Conservation (phyloP, 2,329 filamentous ascomycete species). For the Diaporthe sp. region DNA sequence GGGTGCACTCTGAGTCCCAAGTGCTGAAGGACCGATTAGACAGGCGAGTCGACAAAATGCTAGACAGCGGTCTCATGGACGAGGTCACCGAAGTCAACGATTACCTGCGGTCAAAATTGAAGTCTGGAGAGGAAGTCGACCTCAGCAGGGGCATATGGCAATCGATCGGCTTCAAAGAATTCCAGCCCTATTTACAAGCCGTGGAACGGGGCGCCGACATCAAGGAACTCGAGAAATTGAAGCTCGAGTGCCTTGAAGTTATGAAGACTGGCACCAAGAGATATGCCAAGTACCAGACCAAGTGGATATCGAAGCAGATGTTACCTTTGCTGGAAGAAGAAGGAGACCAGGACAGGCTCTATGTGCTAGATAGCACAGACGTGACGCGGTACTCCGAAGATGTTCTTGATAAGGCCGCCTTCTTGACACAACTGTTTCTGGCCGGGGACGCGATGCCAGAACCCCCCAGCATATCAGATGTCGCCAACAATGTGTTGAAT, state of each 20-base stretch:
- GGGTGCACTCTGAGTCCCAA: constrained; percentile 84
- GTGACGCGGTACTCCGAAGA: constrained; percentile 70
- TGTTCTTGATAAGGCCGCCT: constrained; percentile 76
- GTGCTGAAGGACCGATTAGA: constrained; percentile 80
- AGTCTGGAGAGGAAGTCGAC: constrained; percentile 72
- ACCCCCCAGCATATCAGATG: constrained; percentile 63
- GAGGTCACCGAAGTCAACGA: constrained; percentile 64
- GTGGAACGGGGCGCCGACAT: constrained; percentile 49
- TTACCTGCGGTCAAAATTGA: constrained; percentile 52
- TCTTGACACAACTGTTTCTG: constrained; percentile 76
- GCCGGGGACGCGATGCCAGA: constrained; percentile 65
- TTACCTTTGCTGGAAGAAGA: constrained; percentile 75
- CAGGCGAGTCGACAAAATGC: constrained; percentile 86
- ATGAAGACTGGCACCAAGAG: constrained; percentile 88
- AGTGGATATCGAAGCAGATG: constrained; percentile 90
- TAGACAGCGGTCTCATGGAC: constrained; percentile 66
- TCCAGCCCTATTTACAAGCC: constrained; percentile 78
- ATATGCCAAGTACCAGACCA: constrained; percentile 87
- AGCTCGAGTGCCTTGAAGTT: constrained; percentile 74
- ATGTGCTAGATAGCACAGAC: constrained; percentile 85
- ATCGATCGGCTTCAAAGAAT: constrained; percentile 95
- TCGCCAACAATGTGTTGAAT: constrained; percentile 70
- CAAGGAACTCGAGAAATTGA: constrained; percentile 68
- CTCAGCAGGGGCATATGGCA: constrained; percentile 91
- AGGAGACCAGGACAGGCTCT: constrained; percentile 72